These are phyloP conservation scores for Curvularia sp. DNA, from an alignment of 2,329 filamentous ascomycete genomes.

Conservation along the genomic window DNA sequence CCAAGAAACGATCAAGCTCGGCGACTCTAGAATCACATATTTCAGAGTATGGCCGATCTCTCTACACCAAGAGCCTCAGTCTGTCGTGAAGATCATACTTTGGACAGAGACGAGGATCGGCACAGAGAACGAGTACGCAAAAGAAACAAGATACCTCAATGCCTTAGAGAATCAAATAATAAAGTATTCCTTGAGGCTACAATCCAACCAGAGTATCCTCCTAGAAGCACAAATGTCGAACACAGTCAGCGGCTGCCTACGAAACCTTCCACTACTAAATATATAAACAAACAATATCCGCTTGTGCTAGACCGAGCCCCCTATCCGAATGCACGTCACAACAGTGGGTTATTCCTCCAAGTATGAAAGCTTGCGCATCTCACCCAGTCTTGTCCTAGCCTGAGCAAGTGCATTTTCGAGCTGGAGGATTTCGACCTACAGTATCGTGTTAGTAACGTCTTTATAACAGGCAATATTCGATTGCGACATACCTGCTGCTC, in stretches of 20 bases:
- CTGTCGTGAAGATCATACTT: not conserved
- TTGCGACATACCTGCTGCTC: slow-evolving; percentile 87
- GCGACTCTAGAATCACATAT: not conserved
- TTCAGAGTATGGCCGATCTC: not conserved
- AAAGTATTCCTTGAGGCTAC: not conserved
- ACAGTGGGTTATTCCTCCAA: slow-evolving; percentile 49
- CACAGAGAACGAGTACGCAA: not conserved
- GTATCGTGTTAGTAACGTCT: slow-evolving; percentile 20
- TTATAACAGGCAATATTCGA: not conserved
- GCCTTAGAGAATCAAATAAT: not conserved
- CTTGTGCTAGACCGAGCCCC: not conserved
- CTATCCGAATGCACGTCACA: not conserved
- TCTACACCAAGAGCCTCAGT: not conserved
- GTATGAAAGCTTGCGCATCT: slow-evolving; percentile 98
- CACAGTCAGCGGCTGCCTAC: not conserved
- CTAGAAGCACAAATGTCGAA: not conserved
- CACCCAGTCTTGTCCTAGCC: slow-evolving; percentile 82
- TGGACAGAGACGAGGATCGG: not conserved
- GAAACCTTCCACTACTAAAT: not conserved
- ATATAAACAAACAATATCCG: slow-evolving; percentile 6
- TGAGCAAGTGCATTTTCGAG: slow-evolving; percentile 84
- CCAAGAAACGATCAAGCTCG: not conserved
- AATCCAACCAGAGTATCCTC: not conserved
- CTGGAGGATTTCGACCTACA: slow-evolving; percentile 92
- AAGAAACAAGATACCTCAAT: not conserved